A percentile compares a stretch with the other conserved stretches of the same genome.
These are phyloP conservation scores for Clitopilus hobsonii DNA, from an alignment of 768 basidiomycete species.

Conservation along the genomic window DNA sequence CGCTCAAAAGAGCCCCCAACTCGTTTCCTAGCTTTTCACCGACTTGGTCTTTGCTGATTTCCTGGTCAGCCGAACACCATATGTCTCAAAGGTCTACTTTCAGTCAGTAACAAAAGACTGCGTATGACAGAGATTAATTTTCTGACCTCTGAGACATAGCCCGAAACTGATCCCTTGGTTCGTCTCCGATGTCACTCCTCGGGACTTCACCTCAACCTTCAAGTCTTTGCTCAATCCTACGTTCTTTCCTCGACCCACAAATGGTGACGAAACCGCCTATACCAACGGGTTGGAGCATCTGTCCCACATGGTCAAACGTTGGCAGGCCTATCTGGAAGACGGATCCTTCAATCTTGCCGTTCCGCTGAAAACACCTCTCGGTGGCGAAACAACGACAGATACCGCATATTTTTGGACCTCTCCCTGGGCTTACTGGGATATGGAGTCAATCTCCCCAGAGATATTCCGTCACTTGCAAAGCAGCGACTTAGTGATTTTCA, in stretches of 20 bases:
- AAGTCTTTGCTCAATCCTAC: slow-evolving; percentile 51
- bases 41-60: slow-evolving; percentile 94
- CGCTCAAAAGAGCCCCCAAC: background rate
- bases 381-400: slow-evolving; percentile 26
- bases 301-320: slow-evolving; percentile 58
- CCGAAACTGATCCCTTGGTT: slow-evolving; percentile 97
- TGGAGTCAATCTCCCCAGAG: slow-evolving; percentile 46
- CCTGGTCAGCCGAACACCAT: slow-evolving; percentile 83
- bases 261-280: slow-evolving; percentile 12
- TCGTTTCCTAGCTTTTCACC: slow-evolving; percentile 69
- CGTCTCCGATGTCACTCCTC: slow-evolving; percentile 89
- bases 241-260: slow-evolving; percentile 46
- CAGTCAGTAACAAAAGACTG: slow-evolving; percentile 53
- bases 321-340: slow-evolving; percentile 63
- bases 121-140: slow-evolving; percentile 1
- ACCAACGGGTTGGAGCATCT: slow-evolving; percentile 35
- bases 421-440: slow-evolving; percentile 73
- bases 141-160: slow-evolving; percentile 35
- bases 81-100: slow-evolving; percentile 78
- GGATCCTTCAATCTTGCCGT: slow-evolving; percentile 76
- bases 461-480: slow-evolving; percentile 47
- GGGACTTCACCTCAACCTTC: slow-evolving; percentile 69
- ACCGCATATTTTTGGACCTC: slow-evolving; percentile 66
- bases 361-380: slow-evolving; percentile 51
- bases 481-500: slow-evolving; percentile 78